phyloP scores from a whole-genome alignment of 805 yeast genomes.

The Wickerhamiella slavikovae region DNA sequence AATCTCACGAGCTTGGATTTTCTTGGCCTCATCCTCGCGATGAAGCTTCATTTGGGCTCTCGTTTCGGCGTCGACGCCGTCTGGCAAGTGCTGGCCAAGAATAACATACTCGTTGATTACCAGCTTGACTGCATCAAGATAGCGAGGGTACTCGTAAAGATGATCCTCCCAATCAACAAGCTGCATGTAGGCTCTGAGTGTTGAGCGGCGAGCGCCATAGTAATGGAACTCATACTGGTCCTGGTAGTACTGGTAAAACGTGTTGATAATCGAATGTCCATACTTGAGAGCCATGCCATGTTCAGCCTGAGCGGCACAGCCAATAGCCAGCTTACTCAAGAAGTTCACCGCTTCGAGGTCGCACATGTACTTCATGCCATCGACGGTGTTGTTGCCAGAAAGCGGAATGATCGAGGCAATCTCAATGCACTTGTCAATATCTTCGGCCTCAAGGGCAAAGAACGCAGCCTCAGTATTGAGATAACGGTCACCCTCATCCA shows the following conservation, averaged over 20 bases:
- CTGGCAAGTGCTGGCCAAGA: slow-evolving; percentile 10
- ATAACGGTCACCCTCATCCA: slow-evolving; percentile 80
- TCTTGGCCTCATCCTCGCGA: slow-evolving; percentile 26
- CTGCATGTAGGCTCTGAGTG: slow-evolving; percentile 62
- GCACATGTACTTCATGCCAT: slow-evolving; percentile 68
- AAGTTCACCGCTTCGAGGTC: slow-evolving; percentile 88
- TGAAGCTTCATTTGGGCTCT: slow-evolving; percentile 22
- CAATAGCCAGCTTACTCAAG: slow-evolving; percentile 64
- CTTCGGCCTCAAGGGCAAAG: slow-evolving; percentile 58
- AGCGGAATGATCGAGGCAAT: slow-evolving; percentile 43
- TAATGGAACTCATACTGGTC: slow-evolving; percentile 94
- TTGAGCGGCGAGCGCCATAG: slow-evolving; percentile 77
- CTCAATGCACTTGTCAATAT: slow-evolving; percentile 52
- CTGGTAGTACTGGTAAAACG: slow-evolving; percentile 47
- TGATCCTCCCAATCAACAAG: slow-evolving; percentile 69
- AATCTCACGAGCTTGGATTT: slow-evolving; percentile 20
- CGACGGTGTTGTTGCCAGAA: slow-evolving; percentile 28
- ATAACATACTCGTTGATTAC: slow-evolving; percentile 36
- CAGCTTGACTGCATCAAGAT: slow-evolving; percentile 48
- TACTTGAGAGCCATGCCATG: slow-evolving; percentile 67
- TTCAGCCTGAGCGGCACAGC: slow-evolving; percentile 43
- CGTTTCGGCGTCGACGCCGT: slow-evolving; percentile 16
- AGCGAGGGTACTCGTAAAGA: slow-evolving; percentile 49
- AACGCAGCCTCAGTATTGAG: slow-evolving; percentile 76
- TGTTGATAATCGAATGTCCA: slow-evolving; percentile 39